Percentiles rank a stretch among this genome's conserved stretches.
These are phyloP conservation scores for Penicillium sp. DNA, from an alignment of 2,329 filamentous ascomycete genomes.

Conservation along the genomic window DNA sequence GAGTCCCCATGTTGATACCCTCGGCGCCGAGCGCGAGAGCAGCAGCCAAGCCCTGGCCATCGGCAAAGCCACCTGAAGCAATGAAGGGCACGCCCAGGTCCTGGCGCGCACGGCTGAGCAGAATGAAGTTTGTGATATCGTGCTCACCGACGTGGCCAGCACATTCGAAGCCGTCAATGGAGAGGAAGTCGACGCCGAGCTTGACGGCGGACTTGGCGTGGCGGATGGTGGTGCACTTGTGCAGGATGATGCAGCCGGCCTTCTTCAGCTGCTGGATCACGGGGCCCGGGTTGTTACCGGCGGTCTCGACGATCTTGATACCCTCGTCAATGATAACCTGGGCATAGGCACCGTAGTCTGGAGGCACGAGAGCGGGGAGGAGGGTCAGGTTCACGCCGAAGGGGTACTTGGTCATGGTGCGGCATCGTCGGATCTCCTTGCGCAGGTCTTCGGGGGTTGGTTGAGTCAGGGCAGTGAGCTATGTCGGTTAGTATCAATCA, in stretches of 20 bases:
- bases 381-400: constrained; percentile 97
- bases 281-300: constrained; percentile 86
- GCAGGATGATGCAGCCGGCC: constrained; percentile 76
- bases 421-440: constrained; percentile 88
- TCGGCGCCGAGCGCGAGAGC: constrained; percentile 87
- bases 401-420: constrained; percentile 64
- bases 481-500: neutral
- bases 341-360: constrained; percentile 90
- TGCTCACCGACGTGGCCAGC: constrained; percentile 67
- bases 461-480: constrained; percentile 74
- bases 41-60: constrained; percentile 89
- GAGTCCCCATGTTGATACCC: constrained; percentile 97
- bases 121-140: constrained; percentile 60
- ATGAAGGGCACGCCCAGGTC: constrained; percentile 87
- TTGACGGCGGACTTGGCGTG: constrained; percentile 91
- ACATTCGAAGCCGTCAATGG: constrained; percentile 97
- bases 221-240: constrained; percentile 97
- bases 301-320: constrained; percentile 88
- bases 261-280: constrained; percentile 88
- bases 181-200: constrained; percentile 93
- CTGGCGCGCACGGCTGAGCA: constrained; percentile 84
- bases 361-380: constrained; percentile 84
- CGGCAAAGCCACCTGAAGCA: constrained; percentile 92
- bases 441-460: constrained; percentile 88
- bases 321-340: constrained; percentile 93